phyloP scores from a whole-genome alignment of 306 rosid genomes.

The Senna tora region DNA sequence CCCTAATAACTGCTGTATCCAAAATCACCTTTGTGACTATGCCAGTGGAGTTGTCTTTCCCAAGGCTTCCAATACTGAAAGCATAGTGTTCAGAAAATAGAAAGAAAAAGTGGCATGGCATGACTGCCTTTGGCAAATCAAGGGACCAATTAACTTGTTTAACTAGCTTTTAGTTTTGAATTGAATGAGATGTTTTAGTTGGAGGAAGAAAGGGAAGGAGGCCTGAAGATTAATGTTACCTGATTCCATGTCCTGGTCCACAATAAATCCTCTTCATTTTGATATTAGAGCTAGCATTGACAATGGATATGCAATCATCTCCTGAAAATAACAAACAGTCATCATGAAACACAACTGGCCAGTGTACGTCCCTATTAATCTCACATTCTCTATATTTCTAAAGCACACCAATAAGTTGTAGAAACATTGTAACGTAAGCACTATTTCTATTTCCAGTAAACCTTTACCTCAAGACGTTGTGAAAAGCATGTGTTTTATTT shows the following conservation, averaged over 20 bases:
- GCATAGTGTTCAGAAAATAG: neutral
- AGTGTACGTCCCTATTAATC: neutral
- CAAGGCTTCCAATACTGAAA: constrained; percentile 95
- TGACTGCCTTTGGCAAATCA: too few species aligned
- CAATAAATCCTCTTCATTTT: constrained; percentile 89
- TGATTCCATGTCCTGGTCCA: constrained; percentile 99
- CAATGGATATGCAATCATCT: constrained; percentile 96
- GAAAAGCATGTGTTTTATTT: too few species aligned
- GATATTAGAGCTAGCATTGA: constrained; percentile 86
- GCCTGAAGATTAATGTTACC: constrained; percentile 52
- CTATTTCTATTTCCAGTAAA: too few species aligned
- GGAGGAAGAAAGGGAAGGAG: neutral
- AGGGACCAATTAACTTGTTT: too few species aligned
- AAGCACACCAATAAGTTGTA: neutral
- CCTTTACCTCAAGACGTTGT: too few species aligned
- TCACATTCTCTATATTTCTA: constrained; percentile 7
- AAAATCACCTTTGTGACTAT: constrained; percentile 81
- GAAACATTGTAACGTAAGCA: neutral
- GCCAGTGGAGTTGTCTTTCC: constrained; percentile 87
- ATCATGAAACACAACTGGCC: constrained; percentile 25
- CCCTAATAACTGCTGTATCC: constrained; percentile 82
- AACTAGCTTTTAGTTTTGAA: neutral
- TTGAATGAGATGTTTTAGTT: neutral
- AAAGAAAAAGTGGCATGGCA: neutral
- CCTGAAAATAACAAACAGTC: constrained; percentile 56